These are phyloP conservation scores for Auriscalpium orientale DNA, from an alignment of 768 basidiomycete species.

Conservation along the genomic window DNA sequence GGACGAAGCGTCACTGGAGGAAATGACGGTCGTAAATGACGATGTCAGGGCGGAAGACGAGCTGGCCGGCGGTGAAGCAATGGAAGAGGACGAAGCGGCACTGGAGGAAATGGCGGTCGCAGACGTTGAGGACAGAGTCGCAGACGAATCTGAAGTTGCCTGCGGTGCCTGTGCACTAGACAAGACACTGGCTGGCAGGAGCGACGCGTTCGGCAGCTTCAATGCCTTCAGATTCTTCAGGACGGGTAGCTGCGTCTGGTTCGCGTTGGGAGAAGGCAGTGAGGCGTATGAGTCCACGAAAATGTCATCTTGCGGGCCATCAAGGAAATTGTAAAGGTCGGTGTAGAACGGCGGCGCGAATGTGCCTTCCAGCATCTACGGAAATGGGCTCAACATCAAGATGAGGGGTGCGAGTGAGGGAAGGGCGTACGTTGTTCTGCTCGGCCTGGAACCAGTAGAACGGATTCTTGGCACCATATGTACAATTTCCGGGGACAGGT, in stretches of 20 bases:
- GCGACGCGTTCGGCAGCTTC: not conserved
- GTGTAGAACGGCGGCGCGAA: slow-evolving; percentile 55
- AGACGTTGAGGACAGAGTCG: not conserved
- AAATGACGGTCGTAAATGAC: not conserved
- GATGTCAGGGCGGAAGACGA: too few species aligned
- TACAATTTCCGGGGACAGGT: slow-evolving; percentile 54
- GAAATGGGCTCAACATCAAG: not conserved
- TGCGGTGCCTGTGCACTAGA: not conserved
- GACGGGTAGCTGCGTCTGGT: not conserved
- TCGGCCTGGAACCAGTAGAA: slow-evolving; percentile 65
- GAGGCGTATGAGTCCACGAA: slow-evolving; percentile 44
- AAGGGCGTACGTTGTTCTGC: slow-evolving; percentile 46
- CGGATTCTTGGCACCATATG: slow-evolving; percentile 63
- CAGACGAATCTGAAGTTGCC: not conserved
- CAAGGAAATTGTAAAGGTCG: slow-evolving; percentile 53
- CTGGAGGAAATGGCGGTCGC: not conserved
- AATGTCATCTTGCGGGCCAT: slow-evolving; percentile 63
- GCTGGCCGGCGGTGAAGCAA: too few species aligned
- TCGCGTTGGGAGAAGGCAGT: slow-evolving; percentile 16
- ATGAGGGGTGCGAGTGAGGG: not conserved
- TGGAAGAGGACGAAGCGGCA: not conserved
- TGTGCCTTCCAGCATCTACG: slow-evolving; percentile 51
- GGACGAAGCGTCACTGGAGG: not conserved
- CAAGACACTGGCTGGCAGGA: not conserved
- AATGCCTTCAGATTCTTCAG: not conserved